A percentile compares a stretch with the other conserved stretches of the same genome.
phyloP scores from a whole-genome alignment of 2,329 filamentous ascomycete species.

The Periglandula ipomoeae region DNA sequence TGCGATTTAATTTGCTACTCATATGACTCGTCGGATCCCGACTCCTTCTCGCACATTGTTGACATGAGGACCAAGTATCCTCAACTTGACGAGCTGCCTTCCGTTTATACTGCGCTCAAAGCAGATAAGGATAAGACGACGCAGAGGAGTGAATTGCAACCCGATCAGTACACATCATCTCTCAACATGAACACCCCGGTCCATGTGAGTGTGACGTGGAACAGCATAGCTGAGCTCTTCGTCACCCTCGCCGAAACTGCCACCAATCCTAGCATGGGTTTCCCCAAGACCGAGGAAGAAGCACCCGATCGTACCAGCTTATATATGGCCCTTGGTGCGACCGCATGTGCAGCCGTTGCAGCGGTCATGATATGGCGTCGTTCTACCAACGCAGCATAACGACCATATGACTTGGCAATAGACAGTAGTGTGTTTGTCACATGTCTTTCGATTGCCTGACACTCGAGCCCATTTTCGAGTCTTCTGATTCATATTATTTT shows the following conservation, averaged over 20 bases:
- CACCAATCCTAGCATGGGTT: conserved; percentile 78
- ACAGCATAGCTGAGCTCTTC: conserved; percentile 87
- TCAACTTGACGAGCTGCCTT: conserved; percentile 79
- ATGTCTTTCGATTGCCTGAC: background rate
- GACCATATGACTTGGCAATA: background rate
- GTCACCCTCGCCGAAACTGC: conserved; percentile 85
- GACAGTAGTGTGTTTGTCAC: background rate
- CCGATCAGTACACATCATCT: conserved; percentile 79
- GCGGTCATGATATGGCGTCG: conserved; percentile 58
- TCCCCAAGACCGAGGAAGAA: conserved; percentile 84
- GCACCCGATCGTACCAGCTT: conserved; percentile 73
- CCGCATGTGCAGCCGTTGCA: conserved; percentile 52
- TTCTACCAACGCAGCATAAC: conserved; percentile 39
- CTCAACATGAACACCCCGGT: conserved; percentile 85
- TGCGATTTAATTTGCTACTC: conserved; percentile 93
- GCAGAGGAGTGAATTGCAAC: conserved; percentile 84
- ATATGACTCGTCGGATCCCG: conserved; percentile 94
- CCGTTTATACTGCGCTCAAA: conserved; percentile 88
- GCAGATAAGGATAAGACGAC: conserved; percentile 94
- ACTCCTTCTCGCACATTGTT: conserved; percentile 89
- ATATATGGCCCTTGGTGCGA: conserved; percentile 76
- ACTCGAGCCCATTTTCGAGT: background rate
- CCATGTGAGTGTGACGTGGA: conserved; percentile 93
- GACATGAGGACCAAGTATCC: conserved; percentile 69
- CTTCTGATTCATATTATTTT: background rate